A percentile compares a stretch with the other conserved stretches of the same genome.
Conservation (phyloP, 768 basidiomycete genomes). For the Lepiota venenata region DNA sequence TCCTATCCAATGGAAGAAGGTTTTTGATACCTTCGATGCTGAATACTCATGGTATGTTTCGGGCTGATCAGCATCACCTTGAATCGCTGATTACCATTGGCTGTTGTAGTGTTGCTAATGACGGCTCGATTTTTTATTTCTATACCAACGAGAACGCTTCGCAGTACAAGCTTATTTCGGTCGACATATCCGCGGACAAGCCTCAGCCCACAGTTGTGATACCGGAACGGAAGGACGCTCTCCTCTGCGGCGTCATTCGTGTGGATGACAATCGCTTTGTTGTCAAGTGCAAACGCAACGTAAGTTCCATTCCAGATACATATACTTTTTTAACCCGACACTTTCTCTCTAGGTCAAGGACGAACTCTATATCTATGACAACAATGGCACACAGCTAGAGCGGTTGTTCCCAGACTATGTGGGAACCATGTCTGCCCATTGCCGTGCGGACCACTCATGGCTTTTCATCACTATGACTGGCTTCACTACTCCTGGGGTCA, state of each 20-base stretch:
- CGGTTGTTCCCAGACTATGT: conserved; percentile 67
- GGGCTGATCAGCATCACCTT: conserved; percentile 1
- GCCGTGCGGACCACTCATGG: conserved; percentile 49
- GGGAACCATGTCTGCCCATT: conserved; percentile 53
- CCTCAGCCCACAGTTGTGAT: conserved; percentile 54
- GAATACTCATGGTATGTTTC: conserved; percentile 58
- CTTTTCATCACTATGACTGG: conserved; percentile 64
- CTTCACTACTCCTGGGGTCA: conserved; percentile 70
- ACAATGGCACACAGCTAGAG: conserved; percentile 45
- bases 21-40: conserved; percentile 66
- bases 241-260: conserved; percentile 44
- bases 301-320: conserved; percentile 25
- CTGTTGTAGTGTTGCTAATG: conserved; percentile 53
- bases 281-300: conserved; percentile 70
- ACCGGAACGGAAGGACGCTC: conserved; percentile 56
- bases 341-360: conserved; percentile 59
- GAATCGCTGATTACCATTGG: conserved; percentile 5
- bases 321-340: conserved; percentile 3
- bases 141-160: conserved; percentile 66
- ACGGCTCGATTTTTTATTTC: conserved; percentile 59
- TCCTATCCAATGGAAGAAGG: conserved; percentile 69
- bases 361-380: conserved; percentile 69
- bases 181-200: conserved; percentile 54
- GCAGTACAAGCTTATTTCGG: conserved; percentile 59
- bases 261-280: conserved; percentile 57